phyloP scores from a whole-genome alignment of 2,329 filamentous ascomycete species.

The Aureobasidium subglaciale region DNA sequence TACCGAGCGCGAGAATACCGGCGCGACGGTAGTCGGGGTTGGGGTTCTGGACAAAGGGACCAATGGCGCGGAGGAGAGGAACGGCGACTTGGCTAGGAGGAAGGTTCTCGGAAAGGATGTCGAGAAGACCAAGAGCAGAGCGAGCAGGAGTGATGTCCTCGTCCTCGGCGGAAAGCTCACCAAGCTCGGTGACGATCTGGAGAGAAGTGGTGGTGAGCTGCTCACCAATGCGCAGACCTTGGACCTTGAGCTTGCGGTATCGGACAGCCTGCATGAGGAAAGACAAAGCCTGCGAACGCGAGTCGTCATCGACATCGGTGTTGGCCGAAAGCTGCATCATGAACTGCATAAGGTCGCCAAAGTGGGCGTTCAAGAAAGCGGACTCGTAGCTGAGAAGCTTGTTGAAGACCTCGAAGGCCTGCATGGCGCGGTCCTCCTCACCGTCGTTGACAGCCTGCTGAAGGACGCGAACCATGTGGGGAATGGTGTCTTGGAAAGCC shows the following conservation, averaged over 20 bases:
- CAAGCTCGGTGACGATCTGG: conserved; percentile 83
- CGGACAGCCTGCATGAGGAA: conserved; percentile 90
- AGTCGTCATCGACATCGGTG: conserved; percentile 71
- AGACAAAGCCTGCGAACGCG: conserved; percentile 79
- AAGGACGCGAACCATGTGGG: conserved; percentile 81
- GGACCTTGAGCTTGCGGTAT: conserved; percentile 92
- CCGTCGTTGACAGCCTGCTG: conserved; percentile 69
- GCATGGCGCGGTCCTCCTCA: conserved; percentile 82
- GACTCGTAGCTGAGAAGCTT: conserved; percentile 86
- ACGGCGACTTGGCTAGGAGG: conserved; percentile 92
- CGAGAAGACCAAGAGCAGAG: conserved; percentile 77
- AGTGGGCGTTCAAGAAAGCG: conserved; percentile 72
- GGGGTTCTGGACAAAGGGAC: conserved; percentile 66
- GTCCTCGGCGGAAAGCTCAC: conserved; percentile 62
- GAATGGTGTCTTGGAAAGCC: conserved; percentile 72
- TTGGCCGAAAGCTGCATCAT: conserved; percentile 84
- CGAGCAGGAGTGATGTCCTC: conserved; percentile 81
- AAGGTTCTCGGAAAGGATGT: conserved; percentile 79
- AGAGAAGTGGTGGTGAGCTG: conserved; percentile 82
- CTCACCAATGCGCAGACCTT: conserved; percentile 79
- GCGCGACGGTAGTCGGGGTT: conserved; percentile 79
- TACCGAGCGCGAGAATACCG: conserved; percentile 84
- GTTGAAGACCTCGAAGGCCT: conserved; percentile 95
- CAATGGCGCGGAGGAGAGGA: conserved; percentile 79
- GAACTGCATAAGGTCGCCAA: conserved; percentile 84